phyloP scores from a whole-genome alignment of 345 rosid species.

The Lumnitzera racemosa region DNA sequence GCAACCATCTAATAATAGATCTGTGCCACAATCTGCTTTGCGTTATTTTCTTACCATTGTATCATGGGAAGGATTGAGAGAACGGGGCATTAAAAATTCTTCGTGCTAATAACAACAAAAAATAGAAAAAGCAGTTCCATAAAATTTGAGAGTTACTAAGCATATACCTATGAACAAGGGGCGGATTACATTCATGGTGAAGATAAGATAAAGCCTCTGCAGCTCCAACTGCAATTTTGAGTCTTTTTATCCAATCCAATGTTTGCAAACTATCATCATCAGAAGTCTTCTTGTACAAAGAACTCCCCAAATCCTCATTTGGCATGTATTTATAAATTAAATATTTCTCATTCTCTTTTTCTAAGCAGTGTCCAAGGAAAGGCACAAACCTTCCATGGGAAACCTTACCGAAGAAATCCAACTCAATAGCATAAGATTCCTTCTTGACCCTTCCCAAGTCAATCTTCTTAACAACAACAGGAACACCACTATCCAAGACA shows the following conservation, averaged over 20 bases:
- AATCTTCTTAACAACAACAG: constrained; percentile 66
- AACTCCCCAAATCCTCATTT: constrained; percentile 70
- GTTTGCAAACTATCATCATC: constrained; percentile 78
- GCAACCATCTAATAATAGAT: too few species aligned
- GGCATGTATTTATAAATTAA: constrained; percentile 86
- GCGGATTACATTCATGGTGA: constrained; percentile 87
- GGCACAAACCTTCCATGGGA: constrained; percentile 78
- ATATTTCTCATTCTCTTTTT: constrained; percentile 64
- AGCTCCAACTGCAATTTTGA: constrained; percentile 91
- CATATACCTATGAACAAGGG: constrained; percentile 87
- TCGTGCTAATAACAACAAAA: constrained; percentile 1
- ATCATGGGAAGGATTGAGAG: neutral
- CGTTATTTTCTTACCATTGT: too few species aligned
- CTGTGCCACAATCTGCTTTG: too few species aligned
- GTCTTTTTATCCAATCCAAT: constrained; percentile 96
- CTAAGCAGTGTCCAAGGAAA: constrained; percentile 77
- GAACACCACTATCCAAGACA: constrained; percentile 47
- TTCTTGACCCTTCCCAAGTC: constrained; percentile 40
- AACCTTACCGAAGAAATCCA: constrained; percentile 78
- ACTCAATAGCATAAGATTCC: constrained; percentile 59
- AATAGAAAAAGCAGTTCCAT: constrained; percentile 4
- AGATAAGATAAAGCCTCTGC: constrained; percentile 82
- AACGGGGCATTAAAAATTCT: neutral
- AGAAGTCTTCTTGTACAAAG: constrained; percentile 57
- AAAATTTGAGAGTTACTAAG: neutral